Evolutionary conservation across 768 basidiomycete genomes (phyloP), one percentile per base, ranked within the genome.

Genomic region (Arthromyces matolae): DNA sequence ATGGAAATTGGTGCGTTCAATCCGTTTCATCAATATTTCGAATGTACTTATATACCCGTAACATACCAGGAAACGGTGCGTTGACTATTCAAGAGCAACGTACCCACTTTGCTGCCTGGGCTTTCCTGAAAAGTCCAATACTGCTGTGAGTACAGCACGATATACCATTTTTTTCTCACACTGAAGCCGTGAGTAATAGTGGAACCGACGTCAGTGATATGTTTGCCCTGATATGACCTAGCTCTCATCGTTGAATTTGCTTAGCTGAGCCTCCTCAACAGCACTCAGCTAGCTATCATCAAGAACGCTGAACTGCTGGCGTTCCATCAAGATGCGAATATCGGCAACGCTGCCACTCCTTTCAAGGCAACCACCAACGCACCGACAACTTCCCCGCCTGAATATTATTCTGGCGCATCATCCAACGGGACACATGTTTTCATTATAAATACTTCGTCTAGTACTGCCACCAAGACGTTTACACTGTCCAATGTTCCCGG

Each of bases 91-190:
- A 73, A 49, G 78, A 80, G 51, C 66, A 79, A 36, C 70, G 78
- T 5, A 78, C 78, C 8, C 79, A 80, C 62, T 80, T 80, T 47
- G 76, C 78, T n/a, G 75, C 70, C 22, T 80, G 79, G 79, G 66
- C 64, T n/a, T 77, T 79, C 57, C 60, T 80, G 52, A 80, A 80
- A 57, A 79, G 77, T 49, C 79, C 78, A 3, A 79, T 81, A 42
- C 62, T 81, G n/a, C 61, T 80, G 68, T 69, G 43, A 55, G 67
- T 48, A 18, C 18, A 8, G 18, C 25, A 28, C 29, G 13, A 18
- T 42, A 45, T 0, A n/a, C 13, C 12, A 6, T 47, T 19, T 8
- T 18, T 6, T 16, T 23, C 9, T 33, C 19, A 49, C 18, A 36
- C 31, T 34, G 18, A 24, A 24, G 23, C 25, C 28, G 4, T 36